Conservation (phyloP, 495 filamentous ascomycete species). For the Aspergillus bridgeri region DNA sequence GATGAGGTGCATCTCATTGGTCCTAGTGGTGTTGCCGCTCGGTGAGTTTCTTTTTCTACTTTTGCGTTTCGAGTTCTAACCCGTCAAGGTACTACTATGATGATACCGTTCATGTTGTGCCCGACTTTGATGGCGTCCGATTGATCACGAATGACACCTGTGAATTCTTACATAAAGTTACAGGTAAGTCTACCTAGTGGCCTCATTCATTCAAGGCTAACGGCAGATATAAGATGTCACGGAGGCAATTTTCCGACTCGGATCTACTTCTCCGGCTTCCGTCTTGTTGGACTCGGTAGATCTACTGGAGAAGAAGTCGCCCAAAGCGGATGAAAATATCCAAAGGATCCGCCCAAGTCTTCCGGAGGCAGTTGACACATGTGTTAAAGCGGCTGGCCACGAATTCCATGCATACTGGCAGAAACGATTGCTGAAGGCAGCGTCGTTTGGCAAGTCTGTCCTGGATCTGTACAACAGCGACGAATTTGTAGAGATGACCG, state of each 20-base stretch:
- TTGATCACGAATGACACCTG: slow-evolving; percentile 87
- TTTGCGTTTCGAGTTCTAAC: slow-evolving; percentile 9
- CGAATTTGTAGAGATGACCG: slow-evolving; percentile 98
- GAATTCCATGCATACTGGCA: slow-evolving; percentile 91
- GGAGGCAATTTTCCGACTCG: slow-evolving; percentile 83
- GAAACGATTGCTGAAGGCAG: slow-evolving; percentile 90
- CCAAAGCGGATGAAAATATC: slow-evolving; percentile 96
- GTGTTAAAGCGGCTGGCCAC: slow-evolving; percentile 85
- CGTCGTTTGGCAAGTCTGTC: slow-evolving; percentile 95
- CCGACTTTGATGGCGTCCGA: slow-evolving; percentile 84
- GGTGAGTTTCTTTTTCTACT: slow-evolving; percentile 21
- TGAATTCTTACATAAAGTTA: slow-evolving; percentile 92
- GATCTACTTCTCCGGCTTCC: slow-evolving; percentile 81
- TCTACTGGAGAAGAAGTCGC: slow-evolving; percentile 87
- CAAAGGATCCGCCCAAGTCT: slow-evolving; percentile 84
- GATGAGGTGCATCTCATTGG: slow-evolving; percentile 97
- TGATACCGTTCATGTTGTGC: slow-evolving; percentile 80
- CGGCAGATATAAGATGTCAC: slow-evolving; percentile 55
- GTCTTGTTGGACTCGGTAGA: slow-evolving; percentile 89
- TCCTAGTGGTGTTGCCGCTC: slow-evolving; percentile 71
- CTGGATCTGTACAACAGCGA: slow-evolving; percentile 95
- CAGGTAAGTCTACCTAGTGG: slow-evolving; percentile 38
- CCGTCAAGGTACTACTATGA: slow-evolving; percentile 76
- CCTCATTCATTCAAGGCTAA: neutral
- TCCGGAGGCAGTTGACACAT: slow-evolving; percentile 87